phyloP scores from a whole-genome alignment of 345 rosid species.

The Camelina hispida region DNA sequence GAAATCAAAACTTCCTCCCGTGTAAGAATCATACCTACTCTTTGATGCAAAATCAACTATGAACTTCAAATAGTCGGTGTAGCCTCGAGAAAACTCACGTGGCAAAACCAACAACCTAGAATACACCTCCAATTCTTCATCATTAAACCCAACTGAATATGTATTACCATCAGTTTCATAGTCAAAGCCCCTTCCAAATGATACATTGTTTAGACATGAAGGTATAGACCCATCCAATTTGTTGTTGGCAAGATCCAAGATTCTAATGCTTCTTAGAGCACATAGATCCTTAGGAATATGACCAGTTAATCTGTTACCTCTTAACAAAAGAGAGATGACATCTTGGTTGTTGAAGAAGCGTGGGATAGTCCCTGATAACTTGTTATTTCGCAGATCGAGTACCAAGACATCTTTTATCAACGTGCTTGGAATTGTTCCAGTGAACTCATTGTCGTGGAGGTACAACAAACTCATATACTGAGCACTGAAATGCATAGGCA shows the following conservation, averaged over 20 bases:
- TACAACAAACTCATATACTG: neutral
- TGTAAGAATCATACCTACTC: conserved; percentile 20
- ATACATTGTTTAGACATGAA: conserved; percentile 20
- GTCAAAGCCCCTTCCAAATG: conserved; percentile 10
- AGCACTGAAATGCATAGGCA: too few species aligned
- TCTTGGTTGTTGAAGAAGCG: neutral
- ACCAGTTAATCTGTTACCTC: neutral
- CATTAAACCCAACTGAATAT: too few species aligned
- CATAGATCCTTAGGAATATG: neutral
- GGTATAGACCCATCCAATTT: conserved; percentile 20
- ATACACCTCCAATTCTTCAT: neutral
- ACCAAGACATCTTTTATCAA: neutral
- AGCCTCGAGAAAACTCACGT: too few species aligned
- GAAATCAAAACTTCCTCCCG: neutral
- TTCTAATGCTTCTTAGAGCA: neutral
- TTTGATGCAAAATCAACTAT: neutral
- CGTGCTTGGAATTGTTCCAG: neutral
- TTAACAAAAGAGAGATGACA: neutral
- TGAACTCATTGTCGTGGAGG: neutral
- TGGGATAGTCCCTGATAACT: neutral
- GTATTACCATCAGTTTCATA: neutral
- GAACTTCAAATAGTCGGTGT: neutral
- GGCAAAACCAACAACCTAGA: neutral
- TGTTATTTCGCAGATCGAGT: conserved; percentile 30
- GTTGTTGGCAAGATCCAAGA: conserved; percentile 33